Percentiles rank a stretch among this genome's conserved stretches.
Conservation (phyloP, 176 grass and related monocot genomes). For the Triticum aestivum region DNA sequence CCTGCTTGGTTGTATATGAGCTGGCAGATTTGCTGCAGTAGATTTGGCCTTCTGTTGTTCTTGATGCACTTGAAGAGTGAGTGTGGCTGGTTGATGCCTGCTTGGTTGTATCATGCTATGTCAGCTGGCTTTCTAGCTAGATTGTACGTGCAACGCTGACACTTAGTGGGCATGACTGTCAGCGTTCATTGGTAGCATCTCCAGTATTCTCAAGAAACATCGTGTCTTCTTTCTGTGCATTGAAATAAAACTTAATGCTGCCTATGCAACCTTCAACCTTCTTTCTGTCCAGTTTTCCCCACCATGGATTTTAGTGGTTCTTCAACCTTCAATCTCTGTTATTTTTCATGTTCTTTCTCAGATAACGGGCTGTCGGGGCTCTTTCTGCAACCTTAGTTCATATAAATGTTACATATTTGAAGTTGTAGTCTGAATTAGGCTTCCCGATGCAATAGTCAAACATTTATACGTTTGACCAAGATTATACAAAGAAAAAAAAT, state of each 20-base stretch:
- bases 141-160: background rate
- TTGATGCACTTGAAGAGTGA: background rate
- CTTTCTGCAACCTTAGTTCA: constrained; percentile 3
- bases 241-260: background rate
- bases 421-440: background rate
- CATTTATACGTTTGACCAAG: no score
- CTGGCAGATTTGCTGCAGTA: background rate
- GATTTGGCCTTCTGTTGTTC: background rate
- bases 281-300: no score
- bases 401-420: background rate
- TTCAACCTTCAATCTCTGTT: constrained; percentile 3
- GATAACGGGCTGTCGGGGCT: background rate
- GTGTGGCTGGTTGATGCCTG: background rate
- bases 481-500: no score
- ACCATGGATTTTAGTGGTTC: background rate
- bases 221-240: background rate
- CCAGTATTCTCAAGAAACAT: background rate
- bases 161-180: background rate
- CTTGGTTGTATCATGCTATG: background rate
- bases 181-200: constrained; percentile 13
- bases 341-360: constrained; percentile 15
- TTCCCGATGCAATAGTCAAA: background rate
- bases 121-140: constrained; percentile 16
- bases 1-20: background rate
- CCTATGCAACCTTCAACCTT: background rate